Evolutionary conservation across 2,329 filamentous ascomycete species (phyloP), one percentile per base, ranked within the genome.

Genomic region (Cladosporium sp.): DNA sequence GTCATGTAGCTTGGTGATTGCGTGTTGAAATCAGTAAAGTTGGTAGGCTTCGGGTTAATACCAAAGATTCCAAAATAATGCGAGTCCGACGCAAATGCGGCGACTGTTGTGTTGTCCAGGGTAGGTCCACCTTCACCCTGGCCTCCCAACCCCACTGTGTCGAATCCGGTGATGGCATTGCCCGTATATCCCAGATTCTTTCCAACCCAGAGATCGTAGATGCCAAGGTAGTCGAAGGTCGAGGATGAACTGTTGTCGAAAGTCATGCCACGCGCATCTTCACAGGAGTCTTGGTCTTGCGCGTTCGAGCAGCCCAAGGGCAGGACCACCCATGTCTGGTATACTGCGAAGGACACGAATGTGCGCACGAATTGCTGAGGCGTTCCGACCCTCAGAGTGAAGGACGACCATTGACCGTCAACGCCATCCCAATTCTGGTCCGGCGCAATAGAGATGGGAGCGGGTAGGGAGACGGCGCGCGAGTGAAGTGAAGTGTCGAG

Each of bases 401-500:
- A 84, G 6, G 87, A 84, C 15, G 88, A 90, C 89, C 89, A 92
- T 62, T 80, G 80, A 9, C 88, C 88, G 69, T 90, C 87, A 63
- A 82, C 79, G 50, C 85, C 85, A 61, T 83, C 80, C 84, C 67
- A 73, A 49, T 68, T 66, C 60, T 70, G 61, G 51, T 67, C 66
- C 1, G 72, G 69, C 15, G 59, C 56, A 47, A 72, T 60, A 19
- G 62, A 63, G 15, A 73, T 62, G 3, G 72, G 67, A 4, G 66
- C 64, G 17, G 64, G 60, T n/a, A 63, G 51, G 9, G 63, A 56
- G 30, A 60, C 59, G 22, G 62, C 58, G 28, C 60, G 56, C 3
- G 61, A 39, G 8, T 60, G 51, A 15, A 69, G 57, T 15, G 37
- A 34, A 22, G 25, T 56, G 28, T 55, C 50, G 60, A 37, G 49